Evolutionary conservation across 495 filamentous ascomycete genomes (phyloP).

Genomic region (Barbatosphaeria neglecta): DNA sequence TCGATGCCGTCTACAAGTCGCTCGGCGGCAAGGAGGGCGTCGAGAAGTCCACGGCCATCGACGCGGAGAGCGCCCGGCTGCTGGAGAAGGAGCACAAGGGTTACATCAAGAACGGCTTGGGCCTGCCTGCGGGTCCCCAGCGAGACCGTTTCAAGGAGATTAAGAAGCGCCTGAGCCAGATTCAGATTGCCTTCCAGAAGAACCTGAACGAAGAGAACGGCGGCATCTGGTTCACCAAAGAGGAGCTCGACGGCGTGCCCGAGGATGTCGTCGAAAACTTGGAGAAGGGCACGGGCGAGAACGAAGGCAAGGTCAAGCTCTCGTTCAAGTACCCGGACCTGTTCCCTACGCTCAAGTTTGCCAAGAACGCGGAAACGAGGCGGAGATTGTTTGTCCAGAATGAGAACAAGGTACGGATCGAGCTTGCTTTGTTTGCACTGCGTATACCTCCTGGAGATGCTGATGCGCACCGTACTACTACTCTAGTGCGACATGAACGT

Average conservation of each 20-base stretch:
- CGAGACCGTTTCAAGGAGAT: constrained; percentile 53
- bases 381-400: constrained; percentile 45
- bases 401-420: constrained; percentile 38
- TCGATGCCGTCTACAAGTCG: constrained; percentile 39
- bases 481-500: constrained; percentile 66
- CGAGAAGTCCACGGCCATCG: constrained; percentile 21
- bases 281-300: constrained; percentile 61
- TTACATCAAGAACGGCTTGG: constrained; percentile 46
- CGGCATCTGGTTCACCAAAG: constrained; percentile 46
- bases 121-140: constrained; percentile 39
- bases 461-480: background rate
- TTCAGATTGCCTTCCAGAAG: constrained; percentile 47
- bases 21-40: constrained; percentile 29
- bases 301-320: constrained; percentile 46
- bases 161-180: constrained; percentile 47
- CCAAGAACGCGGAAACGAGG: constrained; percentile 41
- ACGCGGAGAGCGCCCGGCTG: constrained; percentile 38
- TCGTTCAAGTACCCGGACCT: constrained; percentile 54
- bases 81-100: constrained; percentile 48
- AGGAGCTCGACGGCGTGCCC: constrained; percentile 49
- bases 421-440: background rate
- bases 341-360: constrained; percentile 49
- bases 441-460: background rate
- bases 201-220: constrained; percentile 51
- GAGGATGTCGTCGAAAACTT: constrained; percentile 44